Evolutionary conservation across 306 rosid genomes (phyloP), one percentile per base, ranked within the genome.

Genomic region (Vigna trinervia): DNA sequence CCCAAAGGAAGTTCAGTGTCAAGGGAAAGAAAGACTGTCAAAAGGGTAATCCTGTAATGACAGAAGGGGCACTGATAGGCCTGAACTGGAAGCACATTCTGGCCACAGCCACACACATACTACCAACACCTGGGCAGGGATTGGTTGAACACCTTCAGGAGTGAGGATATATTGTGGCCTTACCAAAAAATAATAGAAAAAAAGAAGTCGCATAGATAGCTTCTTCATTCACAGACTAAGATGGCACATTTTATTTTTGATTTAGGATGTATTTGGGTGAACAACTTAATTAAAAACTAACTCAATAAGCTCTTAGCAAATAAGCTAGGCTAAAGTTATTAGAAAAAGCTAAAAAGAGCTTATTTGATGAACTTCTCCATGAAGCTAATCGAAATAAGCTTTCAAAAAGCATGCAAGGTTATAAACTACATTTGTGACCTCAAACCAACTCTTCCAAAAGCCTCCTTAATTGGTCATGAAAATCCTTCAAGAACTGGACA

Each of bases 1-100:
- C 66, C 75, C 38, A 59, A 75, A 69, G 54, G 48, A 69, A 74
- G 74, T 22, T 80, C 53, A 46, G 56, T 46, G 45, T 36, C 30
- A 61, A 56, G 67, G 57, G 15, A 12, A 6, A 48, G 38, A 12
- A 78, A 36, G 9, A 23, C 11, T 20, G 22, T 73, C 22, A 17
- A 51, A 75, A 74, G 58, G 80, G 58, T 45, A 48, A 70, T 70
- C 66, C 26, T 9, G 36, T 30, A 69, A 63, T 65, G 58, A 57
- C 46, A 69, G 58, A 68, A 34, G 10, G 32, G 22, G 47, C 62
- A 53, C 46, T 62, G 22, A 43, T 62, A 69, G 68, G 69, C 73
- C 57, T 9, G 53, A 28, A 68, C 68, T 38, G 45, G 59, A 75
- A 75, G 67, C 50, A 69, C 74, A 60, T 52, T 69, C 30, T 51